phyloP scores from a whole-genome alignment of 2,329 filamentous ascomycete genomes.

The Fusarium sp. region DNA sequence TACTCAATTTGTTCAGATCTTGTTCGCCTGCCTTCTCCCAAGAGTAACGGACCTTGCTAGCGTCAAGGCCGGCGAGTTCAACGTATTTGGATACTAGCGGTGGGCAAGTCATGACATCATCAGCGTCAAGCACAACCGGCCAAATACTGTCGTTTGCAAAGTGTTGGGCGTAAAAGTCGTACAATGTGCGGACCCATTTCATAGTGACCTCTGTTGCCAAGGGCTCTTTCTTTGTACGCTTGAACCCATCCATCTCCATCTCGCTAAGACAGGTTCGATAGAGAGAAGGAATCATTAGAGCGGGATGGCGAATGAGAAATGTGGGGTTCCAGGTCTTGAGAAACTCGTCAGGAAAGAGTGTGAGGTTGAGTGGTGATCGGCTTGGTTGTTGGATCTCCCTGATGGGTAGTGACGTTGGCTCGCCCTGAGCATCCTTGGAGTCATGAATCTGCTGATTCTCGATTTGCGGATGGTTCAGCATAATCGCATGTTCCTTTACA shows the following conservation, averaged over 20 bases:
- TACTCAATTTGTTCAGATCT: slow-evolving; percentile 8
- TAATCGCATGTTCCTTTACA: slow-evolving; percentile 36
- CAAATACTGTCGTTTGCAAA: slow-evolving; percentile 28
- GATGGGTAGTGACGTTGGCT: slow-evolving; percentile 7
- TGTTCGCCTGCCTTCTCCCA: slow-evolving; percentile 24
- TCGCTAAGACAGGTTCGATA: slow-evolving; percentile 27
- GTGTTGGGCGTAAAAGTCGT: slow-evolving; percentile 32
- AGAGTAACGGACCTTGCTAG: slow-evolving; percentile 20
- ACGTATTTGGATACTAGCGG: slow-evolving; percentile 32
- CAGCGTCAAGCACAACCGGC: slow-evolving; percentile 41
- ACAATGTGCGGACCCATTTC: slow-evolving; percentile 34
- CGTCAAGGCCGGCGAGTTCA: slow-evolving; percentile 27
- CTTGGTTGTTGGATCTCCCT: slow-evolving; percentile 9
- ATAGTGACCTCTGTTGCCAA: slow-evolving; percentile 21
- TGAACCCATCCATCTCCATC: slow-evolving; percentile 3
- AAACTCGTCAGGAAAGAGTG: slow-evolving; percentile 39
- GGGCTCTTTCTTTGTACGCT: slow-evolving; percentile 11
- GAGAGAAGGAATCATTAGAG: slow-evolving; percentile 31
- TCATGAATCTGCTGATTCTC: slow-evolving; percentile 16
- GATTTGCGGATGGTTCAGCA: slow-evolving; percentile 26
- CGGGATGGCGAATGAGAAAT: slow-evolving; percentile 42
- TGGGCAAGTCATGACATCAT: slow-evolving; percentile 38
- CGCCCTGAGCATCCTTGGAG: background rate
- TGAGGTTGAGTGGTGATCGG: slow-evolving; percentile 36
- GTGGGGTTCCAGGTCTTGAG: slow-evolving; percentile 43